Conservation (phyloP, 176 grass and related monocot genomes). For the Guadua angustifolia region DNA sequence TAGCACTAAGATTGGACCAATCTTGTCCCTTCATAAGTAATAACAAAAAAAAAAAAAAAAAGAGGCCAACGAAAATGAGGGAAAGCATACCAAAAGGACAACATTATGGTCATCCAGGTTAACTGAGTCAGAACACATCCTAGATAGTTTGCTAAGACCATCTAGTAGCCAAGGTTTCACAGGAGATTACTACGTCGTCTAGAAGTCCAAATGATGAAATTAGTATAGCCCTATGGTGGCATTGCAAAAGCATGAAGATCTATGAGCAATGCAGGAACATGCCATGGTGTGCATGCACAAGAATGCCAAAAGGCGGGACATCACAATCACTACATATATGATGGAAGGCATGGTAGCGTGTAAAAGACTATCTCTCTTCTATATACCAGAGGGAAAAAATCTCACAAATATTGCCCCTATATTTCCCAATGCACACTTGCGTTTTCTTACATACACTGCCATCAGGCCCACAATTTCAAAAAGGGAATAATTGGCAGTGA, state of each 20-base stretch:
- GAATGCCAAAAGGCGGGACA: neutral
- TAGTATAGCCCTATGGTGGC: neutral
- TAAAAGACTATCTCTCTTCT: slow-evolving; percentile 4
- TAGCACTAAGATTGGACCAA: slow-evolving; percentile 10
- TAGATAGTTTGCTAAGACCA: neutral
- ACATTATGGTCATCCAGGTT: neutral
- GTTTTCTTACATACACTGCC: neutral
- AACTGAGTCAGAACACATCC: neutral
- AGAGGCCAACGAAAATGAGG: neutral
- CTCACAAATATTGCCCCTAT: neutral
- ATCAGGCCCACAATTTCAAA: neutral
- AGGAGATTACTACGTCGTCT: neutral
- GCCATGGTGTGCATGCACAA: slow-evolving; percentile 6
- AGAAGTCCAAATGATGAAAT: slow-evolving; percentile 7
- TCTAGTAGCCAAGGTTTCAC: neutral
- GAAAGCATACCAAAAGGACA: neutral
- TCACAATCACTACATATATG: neutral
- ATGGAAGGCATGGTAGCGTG: neutral
- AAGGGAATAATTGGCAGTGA: neutral
- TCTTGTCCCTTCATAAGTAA: neutral
- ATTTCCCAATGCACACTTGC: neutral
- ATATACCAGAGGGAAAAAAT: neutral
- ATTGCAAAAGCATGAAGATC: slow-evolving; percentile 31
- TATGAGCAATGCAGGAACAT: slow-evolving; percentile 2
- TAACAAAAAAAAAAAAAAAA: neutral